These are phyloP conservation scores for Salix brachista DNA, from an alignment of 345 rosid genomes.

Conservation along the genomic window DNA sequence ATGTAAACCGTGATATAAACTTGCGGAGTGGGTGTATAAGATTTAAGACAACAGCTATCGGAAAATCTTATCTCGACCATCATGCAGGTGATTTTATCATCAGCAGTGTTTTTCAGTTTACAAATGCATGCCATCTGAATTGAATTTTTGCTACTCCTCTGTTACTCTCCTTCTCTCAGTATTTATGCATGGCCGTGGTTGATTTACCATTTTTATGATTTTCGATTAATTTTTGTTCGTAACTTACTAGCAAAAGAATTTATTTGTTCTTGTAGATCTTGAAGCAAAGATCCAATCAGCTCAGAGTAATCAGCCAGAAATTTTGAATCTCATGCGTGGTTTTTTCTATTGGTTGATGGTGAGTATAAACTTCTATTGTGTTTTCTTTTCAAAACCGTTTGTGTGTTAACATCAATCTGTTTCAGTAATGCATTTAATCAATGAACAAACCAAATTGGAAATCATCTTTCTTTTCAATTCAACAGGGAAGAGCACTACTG, in stretches of 20 bases:
- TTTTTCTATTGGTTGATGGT: constrained; percentile 72
- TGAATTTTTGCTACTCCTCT: not conserved
- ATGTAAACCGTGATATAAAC: constrained; percentile 9
- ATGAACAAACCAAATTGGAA: not conserved
- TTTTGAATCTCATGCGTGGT: constrained; percentile 64
- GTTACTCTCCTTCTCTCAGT: not conserved
- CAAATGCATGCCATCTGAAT: not conserved
- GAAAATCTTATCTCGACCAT: constrained; percentile 50
- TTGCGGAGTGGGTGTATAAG: constrained; percentile 31
- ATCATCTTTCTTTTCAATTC: not conserved
- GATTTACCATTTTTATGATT: not conserved
- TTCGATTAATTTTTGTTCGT: not conserved
- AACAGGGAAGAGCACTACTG: not conserved
- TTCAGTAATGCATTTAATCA: not conserved
- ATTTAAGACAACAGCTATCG: constrained; percentile 4
- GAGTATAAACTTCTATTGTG: constrained; percentile 20
- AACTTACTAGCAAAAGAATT: not conserved
- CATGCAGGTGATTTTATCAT: constrained; percentile 36
- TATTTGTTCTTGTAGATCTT: constrained; percentile 43
- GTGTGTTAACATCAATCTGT: not conserved
- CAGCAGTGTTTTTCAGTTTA: not conserved
- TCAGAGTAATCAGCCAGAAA: constrained; percentile 21
- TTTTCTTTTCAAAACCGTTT: not conserved
- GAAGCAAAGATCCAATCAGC: constrained; percentile 10
- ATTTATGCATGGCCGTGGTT: not conserved